A percentile compares a stretch with the other conserved stretches of the same genome.
phyloP scores from a whole-genome alignment of 352 stramenopile genomes.

The Blastocystis sp. region DNA sequence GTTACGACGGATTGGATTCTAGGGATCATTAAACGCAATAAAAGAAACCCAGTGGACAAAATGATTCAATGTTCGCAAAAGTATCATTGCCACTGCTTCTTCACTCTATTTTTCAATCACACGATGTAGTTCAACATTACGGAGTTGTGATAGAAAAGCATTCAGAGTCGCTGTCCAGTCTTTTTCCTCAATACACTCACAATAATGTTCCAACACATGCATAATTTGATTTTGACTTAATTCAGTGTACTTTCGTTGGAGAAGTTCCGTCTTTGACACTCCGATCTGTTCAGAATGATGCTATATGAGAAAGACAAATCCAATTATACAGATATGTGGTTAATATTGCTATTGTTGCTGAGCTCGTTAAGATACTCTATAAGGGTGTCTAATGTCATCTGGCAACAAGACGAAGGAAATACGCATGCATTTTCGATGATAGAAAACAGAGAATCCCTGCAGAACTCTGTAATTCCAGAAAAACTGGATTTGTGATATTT shows the following conservation, averaged over 20 bases:
- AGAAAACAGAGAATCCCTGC: not conserved
- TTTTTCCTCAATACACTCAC: not conserved
- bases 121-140: not conserved
- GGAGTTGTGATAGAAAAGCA: not conserved
- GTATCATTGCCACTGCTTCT: conserved; percentile 1
- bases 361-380: not conserved
- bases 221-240: not conserved
- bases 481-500: not conserved
- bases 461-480: not conserved
- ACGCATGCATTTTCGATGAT: not conserved
- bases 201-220: not conserved
- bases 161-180: not conserved
- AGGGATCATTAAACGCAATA: not conserved
- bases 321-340: not conserved
- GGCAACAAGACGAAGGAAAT: not conserved
- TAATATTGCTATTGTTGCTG: not conserved
- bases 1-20: not conserved
- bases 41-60: not conserved
- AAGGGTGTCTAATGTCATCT: not conserved
- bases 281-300: not conserved
- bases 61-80: conserved; percentile 2
- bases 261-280: not conserved
- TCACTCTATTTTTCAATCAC: not conserved
- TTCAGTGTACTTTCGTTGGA: not conserved
- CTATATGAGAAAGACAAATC: not conserved